Percentiles rank a stretch among this genome's conserved stretches.
Conservation (phyloP, 2,329 filamentous ascomycete genomes). For the Grosmannia serpens region DNA sequence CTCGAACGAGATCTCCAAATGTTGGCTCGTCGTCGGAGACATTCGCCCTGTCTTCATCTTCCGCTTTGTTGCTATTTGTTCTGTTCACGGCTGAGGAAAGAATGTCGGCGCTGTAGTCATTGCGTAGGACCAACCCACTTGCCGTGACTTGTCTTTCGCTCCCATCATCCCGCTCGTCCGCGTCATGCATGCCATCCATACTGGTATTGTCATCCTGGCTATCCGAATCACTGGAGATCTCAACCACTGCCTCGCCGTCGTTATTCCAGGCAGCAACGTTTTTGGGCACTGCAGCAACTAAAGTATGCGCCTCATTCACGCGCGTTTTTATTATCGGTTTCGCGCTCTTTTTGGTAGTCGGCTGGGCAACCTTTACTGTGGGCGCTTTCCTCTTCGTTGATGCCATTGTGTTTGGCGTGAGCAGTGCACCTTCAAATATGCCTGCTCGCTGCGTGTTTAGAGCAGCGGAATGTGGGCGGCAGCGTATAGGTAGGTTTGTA, state of each 20-base stretch:
- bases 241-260: slow-evolving; percentile 27
- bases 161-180: neutral
- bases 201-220: neutral
- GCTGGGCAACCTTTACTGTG: slow-evolving; percentile 43
- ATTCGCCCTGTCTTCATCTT: neutral
- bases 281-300: slow-evolving; percentile 28
- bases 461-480: too few relatives aligned
- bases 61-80: neutral
- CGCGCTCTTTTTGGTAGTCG: slow-evolving; percentile 40
- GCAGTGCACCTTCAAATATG: neutral
- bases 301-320: slow-evolving; percentile 47
- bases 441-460: neutral
- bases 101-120: neutral
- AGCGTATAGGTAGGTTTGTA: neutral
- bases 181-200: neutral
- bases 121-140: neutral
- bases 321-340: slow-evolving; percentile 36
- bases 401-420: slow-evolving; percentile 24
- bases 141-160: neutral
- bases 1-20: slow-evolving; percentile 77
- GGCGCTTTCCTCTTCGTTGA: slow-evolving; percentile 49
- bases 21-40: slow-evolving; percentile 35
- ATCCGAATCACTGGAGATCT: slow-evolving; percentile 45
- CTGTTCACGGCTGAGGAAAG: neutral
- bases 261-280: slow-evolving; percentile 19